Evolutionary conservation across 1,284 basidiomycete species (phyloP).

Genomic region (Austroboletus olivaceoglutinosus): DNA sequence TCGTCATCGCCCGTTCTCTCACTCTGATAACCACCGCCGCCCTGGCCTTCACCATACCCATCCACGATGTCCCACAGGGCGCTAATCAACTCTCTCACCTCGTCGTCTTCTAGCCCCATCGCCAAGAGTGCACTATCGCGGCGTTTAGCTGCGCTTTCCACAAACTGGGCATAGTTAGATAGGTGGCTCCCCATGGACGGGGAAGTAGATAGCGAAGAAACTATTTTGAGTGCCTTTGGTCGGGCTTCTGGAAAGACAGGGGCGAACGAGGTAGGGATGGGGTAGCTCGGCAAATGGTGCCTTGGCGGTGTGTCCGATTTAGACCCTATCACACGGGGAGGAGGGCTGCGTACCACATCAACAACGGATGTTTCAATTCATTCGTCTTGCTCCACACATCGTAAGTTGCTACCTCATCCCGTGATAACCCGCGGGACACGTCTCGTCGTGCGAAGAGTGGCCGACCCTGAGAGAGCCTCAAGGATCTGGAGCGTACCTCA

Average conservation of each 20-base stretch:
- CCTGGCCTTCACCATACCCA: conserved; percentile 37
- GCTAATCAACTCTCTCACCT: conserved; percentile 48
- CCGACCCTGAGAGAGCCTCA: conserved; percentile 12
- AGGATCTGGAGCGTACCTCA: not conserved
- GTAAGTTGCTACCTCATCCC: conserved; percentile 36
- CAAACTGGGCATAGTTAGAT: conserved; percentile 43
- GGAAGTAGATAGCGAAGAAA: conserved; percentile 27
- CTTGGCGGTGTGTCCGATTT: conserved; percentile 26
- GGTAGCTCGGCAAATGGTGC: conserved; percentile 44
- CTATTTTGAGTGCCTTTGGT: conserved; percentile 23
- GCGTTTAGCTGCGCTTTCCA: conserved; percentile 37
- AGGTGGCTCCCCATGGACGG: conserved; percentile 37
- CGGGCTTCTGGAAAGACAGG: conserved; percentile 33
- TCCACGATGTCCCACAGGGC: conserved; percentile 53
- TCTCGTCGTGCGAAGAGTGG: conserved; percentile 45
- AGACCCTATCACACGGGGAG: not conserved
- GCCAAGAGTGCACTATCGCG: conserved; percentile 21
- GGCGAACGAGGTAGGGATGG: conserved; percentile 52
- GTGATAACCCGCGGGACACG: conserved; percentile 56
- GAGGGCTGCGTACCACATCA: conserved; percentile 34
- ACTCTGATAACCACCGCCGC: conserved; percentile 12
- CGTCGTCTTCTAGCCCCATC: conserved; percentile 46
- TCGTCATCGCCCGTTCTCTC: conserved; percentile 31
- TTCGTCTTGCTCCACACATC: conserved; percentile 36
- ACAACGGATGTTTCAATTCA: conserved; percentile 33